Evolutionary conservation across 139 green algal species (phyloP), one percentile per base, ranked within the genome.

Genomic region (Asterochloris erici): DNA sequence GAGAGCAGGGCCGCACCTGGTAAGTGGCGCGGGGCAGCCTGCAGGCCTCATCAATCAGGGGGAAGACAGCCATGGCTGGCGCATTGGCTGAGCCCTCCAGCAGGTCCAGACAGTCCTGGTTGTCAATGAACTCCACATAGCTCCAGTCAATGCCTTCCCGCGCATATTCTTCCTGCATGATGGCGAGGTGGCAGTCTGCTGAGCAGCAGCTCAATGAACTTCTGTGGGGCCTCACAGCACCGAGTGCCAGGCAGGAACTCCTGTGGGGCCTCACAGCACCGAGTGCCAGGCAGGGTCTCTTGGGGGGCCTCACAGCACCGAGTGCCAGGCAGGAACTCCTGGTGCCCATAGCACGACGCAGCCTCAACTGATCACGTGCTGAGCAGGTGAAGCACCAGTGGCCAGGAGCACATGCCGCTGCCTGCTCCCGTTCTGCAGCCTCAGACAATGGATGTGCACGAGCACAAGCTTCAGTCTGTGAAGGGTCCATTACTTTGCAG

Each of bases 111-210:
- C 94, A 94, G 81, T 98, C 95, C 90, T 97, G 93, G 90, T 99
- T 99, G 91, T 99, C 96, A n/a, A 96, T 87, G 80, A 99, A 99
- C 66, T 99, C 95, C 79, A 99, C 94, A 85, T 99, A 97, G 61
- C 92, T 95, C 96, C 96, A 99, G 86, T 98, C 91, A 82, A 99
- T 98, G 85, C 92, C 94, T 90, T 99, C 96, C 12, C 82, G 79
- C 85, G 94, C 89, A 85, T 99, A 99, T 90, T 98, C 96, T 87
- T 97, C 92, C 82, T 93, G 89, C 64, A 74, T 0, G 19, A 79
- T 27, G n/a, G 54, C 16, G 4, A 12, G 38, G 14, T 54, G 14
- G n/a, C 23, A 62, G 24, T n/a, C 10, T 27, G 29, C 17, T 71
- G 4, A 24, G 21, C 66, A 24, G 66, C 17, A 71, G 66, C 66